Conservation (phyloP, 768 basidiomycete genomes). For the Psilocybe cubensis region DNA sequence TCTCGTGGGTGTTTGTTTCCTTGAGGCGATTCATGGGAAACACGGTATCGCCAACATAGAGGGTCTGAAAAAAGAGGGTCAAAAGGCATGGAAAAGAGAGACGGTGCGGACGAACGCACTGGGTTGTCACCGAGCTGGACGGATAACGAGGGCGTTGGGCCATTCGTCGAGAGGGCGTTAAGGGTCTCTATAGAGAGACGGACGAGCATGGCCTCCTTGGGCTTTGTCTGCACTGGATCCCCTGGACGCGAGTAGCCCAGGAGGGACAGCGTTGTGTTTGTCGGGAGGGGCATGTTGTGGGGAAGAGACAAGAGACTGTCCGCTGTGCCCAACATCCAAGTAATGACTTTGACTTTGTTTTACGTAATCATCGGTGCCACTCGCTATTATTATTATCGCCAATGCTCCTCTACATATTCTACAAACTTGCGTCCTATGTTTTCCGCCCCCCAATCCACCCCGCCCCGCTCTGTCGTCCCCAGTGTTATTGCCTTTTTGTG, state of each 20-base stretch:
- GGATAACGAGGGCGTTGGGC: slow-evolving; percentile 48
- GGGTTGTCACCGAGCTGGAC: slow-evolving; percentile 66
- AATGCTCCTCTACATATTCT: slow-evolving; percentile 71
- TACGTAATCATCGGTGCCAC: not conserved
- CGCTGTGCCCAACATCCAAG: not conserved
- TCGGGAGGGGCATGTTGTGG: slow-evolving; percentile 69
- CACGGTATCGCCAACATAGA: slow-evolving; percentile 66
- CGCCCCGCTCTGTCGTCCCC: slow-evolving; percentile 77
- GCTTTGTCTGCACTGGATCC: slow-evolving; percentile 57
- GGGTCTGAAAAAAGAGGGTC: slow-evolving; percentile 55
- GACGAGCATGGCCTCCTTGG: slow-evolving; percentile 77
- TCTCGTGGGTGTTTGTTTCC: slow-evolving; percentile 67
- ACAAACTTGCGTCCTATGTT: slow-evolving; percentile 74
- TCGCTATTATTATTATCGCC: slow-evolving; percentile 33
- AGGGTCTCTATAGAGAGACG: slow-evolving; percentile 76
- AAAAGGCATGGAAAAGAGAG: not conserved
- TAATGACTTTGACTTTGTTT: not conserved
- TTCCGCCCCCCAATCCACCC: slow-evolving; percentile 77
- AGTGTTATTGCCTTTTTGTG: slow-evolving; percentile 90
- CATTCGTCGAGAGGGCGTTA: slow-evolving; percentile 61
- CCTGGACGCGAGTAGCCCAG: slow-evolving; percentile 60
- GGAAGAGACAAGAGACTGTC: slow-evolving; percentile 2
- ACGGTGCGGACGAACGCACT: slow-evolving; percentile 40
- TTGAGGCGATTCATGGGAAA: slow-evolving; percentile 59
- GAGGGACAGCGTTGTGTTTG: slow-evolving; percentile 55